Evolutionary conservation across 2,329 filamentous ascomycete species (phyloP).

Genomic region (Colletotrichum costaricense): DNA sequence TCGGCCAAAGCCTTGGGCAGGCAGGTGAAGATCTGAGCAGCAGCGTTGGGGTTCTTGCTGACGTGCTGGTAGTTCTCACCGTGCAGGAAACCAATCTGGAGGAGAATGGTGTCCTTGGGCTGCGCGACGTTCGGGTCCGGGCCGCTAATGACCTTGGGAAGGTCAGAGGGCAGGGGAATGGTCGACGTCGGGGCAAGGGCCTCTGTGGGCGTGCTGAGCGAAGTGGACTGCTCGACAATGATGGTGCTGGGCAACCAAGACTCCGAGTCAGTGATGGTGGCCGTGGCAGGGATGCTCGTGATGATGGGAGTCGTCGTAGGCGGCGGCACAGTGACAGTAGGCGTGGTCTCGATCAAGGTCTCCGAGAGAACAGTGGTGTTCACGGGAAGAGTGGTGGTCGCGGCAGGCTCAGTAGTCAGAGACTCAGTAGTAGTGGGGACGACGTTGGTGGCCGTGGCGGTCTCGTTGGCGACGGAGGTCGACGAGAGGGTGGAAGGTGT

Average conservation of each 20-base stretch:
- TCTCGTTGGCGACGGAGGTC: constrained; percentile 21
- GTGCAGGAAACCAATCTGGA: constrained; percentile 88
- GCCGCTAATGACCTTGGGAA: constrained; percentile 83
- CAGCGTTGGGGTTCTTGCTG: constrained; percentile 75
- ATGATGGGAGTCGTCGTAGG: constrained; percentile 32
- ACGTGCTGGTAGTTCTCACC: constrained; percentile 89
- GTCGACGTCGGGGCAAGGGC: constrained; percentile 54
- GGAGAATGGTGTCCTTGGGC: constrained; percentile 74
- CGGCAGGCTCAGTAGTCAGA: constrained; percentile 10
- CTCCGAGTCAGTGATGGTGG: constrained; percentile 55
- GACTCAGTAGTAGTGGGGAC: constrained; percentile 5
- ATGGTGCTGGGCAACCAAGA: constrained; percentile 71
- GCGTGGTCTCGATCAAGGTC: constrained; percentile 13
- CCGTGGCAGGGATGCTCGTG: constrained; percentile 56
- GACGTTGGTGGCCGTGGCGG: neutral
- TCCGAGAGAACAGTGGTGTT: constrained; percentile 26
- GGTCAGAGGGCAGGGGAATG: constrained; percentile 69
- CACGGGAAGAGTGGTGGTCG: constrained; percentile 26
- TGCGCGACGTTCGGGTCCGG: constrained; percentile 63
- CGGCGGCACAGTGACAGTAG: constrained; percentile 10
- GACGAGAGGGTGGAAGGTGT: constrained; percentile 18
- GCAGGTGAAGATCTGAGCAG: constrained; percentile 85
- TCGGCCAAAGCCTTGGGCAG: constrained; percentile 78
- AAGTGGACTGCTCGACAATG: constrained; percentile 62
- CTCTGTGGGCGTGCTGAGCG: constrained; percentile 51